phyloP scores from a whole-genome alignment of 495 filamentous ascomycete genomes.

The Cryomyces minteri region DNA sequence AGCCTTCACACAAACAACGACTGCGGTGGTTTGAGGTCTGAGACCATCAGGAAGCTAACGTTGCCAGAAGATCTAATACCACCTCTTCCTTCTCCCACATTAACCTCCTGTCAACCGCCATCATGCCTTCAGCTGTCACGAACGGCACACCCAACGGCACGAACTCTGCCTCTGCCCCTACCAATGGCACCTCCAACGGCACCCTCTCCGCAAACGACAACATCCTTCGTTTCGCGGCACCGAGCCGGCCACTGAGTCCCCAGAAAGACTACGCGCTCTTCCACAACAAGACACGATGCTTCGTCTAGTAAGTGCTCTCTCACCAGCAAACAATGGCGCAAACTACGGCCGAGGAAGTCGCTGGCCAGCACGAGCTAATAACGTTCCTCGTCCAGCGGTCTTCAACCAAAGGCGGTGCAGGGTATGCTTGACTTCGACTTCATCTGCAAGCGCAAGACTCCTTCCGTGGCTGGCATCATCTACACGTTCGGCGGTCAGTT shows the following conservation, averaged over 20 bases:
- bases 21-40: too few species aligned
- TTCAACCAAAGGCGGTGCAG: conserved; percentile 95
- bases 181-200: conserved; percentile 6
- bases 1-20: not conserved
- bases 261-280: conserved; percentile 71
- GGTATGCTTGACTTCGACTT: conserved; percentile 99
- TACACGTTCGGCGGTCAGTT: conserved; percentile 99
- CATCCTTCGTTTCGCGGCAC: conserved; percentile 88
- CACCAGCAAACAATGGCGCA: not conserved
- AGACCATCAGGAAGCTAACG: too few species aligned
- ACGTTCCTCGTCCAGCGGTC: conserved; percentile 35
- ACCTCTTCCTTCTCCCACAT: too few species aligned
- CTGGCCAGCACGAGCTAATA: conserved; percentile 1
- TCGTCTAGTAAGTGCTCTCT: conserved; percentile 60
- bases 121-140: conserved; percentile 27
- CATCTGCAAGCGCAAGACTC: conserved; percentile 96
- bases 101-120: not conserved
- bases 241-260: conserved; percentile 81
- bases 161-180: conserved; percentile 13
- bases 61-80: too few species aligned
- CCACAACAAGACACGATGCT: conserved; percentile 98
- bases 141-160: conserved; percentile 21
- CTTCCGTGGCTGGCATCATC: conserved; percentile 97
- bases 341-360: not conserved
- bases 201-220: conserved; percentile 75